A percentile compares a stretch with the other conserved stretches of the same genome.
Evolutionary conservation across 768 basidiomycete genomes (phyloP).

Genomic region (Boletus pseudo-olivaceus): DNA sequence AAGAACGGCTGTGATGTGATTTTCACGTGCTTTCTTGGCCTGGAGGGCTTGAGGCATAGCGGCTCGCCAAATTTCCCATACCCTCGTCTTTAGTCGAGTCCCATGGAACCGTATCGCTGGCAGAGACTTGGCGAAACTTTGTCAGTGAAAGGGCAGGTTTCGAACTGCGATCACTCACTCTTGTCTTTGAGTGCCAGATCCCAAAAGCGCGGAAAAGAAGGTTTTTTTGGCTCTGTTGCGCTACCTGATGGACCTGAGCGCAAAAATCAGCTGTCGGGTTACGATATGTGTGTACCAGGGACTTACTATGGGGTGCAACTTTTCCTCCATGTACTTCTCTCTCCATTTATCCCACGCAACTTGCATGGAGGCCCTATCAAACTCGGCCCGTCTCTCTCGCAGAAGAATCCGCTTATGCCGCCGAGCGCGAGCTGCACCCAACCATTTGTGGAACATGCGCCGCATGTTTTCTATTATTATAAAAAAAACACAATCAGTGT

Average conservation of each 20-base stretch:
- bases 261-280: conserved; percentile 5
- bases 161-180: conserved; percentile 38
- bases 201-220: conserved; percentile 64
- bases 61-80: conserved; percentile 64
- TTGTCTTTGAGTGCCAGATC: conserved; percentile 73
- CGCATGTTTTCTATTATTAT: conserved; percentile 57
- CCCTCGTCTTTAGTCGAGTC: conserved; percentile 52
- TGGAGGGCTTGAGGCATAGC: conserved; percentile 69
- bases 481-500: background rate
- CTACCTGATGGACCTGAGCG: conserved; percentile 42
- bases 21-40: conserved; percentile 62
- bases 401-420: conserved; percentile 60
- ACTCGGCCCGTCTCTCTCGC: conserved; percentile 59
- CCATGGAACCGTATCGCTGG: conserved; percentile 79
- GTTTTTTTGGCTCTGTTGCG: conserved; percentile 56
- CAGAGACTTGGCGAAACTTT: conserved; percentile 48
- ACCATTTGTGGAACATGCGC: conserved; percentile 70
- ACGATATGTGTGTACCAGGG: background rate
- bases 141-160: conserved; percentile 7
- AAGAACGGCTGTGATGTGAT: conserved; percentile 50
- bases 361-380: conserved; percentile 48
- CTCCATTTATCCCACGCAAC: conserved; percentile 79
- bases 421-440: conserved; percentile 53
- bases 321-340: conserved; percentile 63
- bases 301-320: conserved; percentile 62